Base-by-base conservation (phyloP, 306 rosid species). In the Oemleria cerasiformis region DNA sequence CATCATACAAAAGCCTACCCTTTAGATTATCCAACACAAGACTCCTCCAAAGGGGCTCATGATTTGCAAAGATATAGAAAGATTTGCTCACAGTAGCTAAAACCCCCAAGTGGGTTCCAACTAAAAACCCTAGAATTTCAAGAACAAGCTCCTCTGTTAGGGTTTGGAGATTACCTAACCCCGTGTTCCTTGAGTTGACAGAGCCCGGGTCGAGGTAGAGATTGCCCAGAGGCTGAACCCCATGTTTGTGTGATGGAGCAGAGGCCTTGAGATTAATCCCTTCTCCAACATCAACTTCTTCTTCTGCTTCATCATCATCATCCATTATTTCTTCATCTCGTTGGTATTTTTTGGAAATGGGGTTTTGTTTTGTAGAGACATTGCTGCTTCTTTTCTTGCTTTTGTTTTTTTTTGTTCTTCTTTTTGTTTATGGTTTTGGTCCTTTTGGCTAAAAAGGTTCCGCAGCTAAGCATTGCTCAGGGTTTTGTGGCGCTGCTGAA, bases 21-120 rank as follows among this genome's bases (percentile, higher is more conserved):
- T 61, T 64, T 9, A 86, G 72, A 83, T 80, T 87, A 56, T 89
- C 95, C 86, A 89, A 77, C 21, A 86, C 91, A 38, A 94, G 89
- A 67, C 86, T 89, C 88, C 87, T 86, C 95, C 97, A 94, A 72
- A 94, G 87, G 76, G 97, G 91, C 55, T 94, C 96, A 51, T 91
- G 97, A 36, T 83, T 89, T 45, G 87, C 71, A 59, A 91, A 91
- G 8, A 87, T 88, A 75, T 82, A 83, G 49, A 84, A 84, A 4
- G 97, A 89, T 70, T 87, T 91, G 67, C 98, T 94, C 56, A 87
- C 98, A 68, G 82, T 65, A 9, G 91, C 85, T 42, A 91, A 81
- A 81, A 87, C 67, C 73, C 96, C 96, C 65, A 94, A 76, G 21
- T 74, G 70, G 21, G 82, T n/a, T 30, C 78, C 91, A 73, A 68